Base-by-base conservation (phyloP, 345 rosid genomes). In the Brassica incana region DNA sequence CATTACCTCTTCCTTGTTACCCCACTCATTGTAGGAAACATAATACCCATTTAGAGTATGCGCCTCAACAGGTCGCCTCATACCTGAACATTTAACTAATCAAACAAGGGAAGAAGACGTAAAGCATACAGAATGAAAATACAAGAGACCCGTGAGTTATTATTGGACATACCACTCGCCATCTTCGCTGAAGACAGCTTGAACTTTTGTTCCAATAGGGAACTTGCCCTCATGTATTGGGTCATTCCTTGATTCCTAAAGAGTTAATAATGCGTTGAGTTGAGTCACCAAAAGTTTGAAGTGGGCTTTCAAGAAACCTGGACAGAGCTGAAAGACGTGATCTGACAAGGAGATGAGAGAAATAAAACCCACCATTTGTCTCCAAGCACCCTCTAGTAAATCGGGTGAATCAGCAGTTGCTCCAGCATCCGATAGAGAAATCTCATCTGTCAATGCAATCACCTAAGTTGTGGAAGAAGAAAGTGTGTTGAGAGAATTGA, bases 141-240 rank as follows among this genome's bases (percentile, higher is more conserved):
- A 33, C 67, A 75, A 59, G 72, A 76, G 79, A 74, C 8, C 25
- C 27, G 8, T 12, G 65, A 76, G 45, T 59, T 40, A 6, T 40
- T 35, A 20, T 61, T 59, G 6, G 1, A 72, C 84, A 20, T 88
- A 95, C 99, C 99, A 95, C 65, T 95, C 98, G 58, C 99, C 99
- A 85, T 95, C 98, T 71, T 95, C 99, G 78, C 99, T 95, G 79
- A 81, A 95, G 58, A 95, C 98, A 82, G 97, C 98, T 84, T 95
- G 98, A 84, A 95, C 93, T 85, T 90, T 93, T 36, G 98, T 77
- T 75, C 99, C 99, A 71, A 93, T 79, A 1, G 91, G 87, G 78
- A 93, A 86, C 84, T 84, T 84, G 60, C 81, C 86, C 75, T 82
- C 80, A 81, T 86, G 72, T 64, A 84, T 83, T 71, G 88, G 82